phyloP scores from a whole-genome alignment of 2,329 filamentous ascomycete species.

The Colletotrichum liaoningense region DNA sequence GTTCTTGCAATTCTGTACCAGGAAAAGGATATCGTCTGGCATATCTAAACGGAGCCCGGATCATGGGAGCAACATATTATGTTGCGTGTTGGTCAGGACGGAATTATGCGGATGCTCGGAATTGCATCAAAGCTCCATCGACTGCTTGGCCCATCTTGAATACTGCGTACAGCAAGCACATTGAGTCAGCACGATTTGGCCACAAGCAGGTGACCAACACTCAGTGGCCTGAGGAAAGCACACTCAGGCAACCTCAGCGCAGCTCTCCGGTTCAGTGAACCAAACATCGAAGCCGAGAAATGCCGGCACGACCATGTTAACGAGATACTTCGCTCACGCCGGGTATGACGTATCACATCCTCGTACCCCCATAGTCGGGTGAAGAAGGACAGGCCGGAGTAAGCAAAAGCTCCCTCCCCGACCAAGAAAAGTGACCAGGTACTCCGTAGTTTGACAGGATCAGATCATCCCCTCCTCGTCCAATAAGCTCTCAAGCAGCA shows the following conservation, averaged over 20 bases:
- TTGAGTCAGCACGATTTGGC: background rate
- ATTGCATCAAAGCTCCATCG: background rate
- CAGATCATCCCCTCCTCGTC: conserved; percentile 24
- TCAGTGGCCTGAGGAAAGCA: conserved; percentile 3
- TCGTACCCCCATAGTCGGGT: conserved; percentile 24
- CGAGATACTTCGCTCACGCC: conserved; percentile 21
- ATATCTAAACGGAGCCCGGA: background rate
- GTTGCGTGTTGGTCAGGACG: background rate
- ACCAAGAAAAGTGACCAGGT: background rate
- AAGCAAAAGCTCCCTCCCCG: conserved; percentile 1
- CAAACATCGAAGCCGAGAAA: conserved; percentile 30
- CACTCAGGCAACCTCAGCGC: background rate
- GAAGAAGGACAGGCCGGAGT: conserved; percentile 14
- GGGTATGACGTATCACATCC: conserved; percentile 27
- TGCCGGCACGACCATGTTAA: conserved; percentile 31
- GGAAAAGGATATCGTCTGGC: background rate
- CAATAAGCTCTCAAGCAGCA: conserved; percentile 14
- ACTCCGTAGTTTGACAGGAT: conserved; percentile 17
- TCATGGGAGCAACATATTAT: background rate
- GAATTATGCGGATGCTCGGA: conserved; percentile 3
- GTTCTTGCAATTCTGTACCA: background rate
- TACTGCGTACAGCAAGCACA: background rate
- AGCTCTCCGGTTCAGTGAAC: background rate
- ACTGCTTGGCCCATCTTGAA: background rate
- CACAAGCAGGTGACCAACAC: conserved; percentile 10